phyloP scores from a whole-genome alignment of 345 rosid species.

The Capsella bursapastoris region DNA sequence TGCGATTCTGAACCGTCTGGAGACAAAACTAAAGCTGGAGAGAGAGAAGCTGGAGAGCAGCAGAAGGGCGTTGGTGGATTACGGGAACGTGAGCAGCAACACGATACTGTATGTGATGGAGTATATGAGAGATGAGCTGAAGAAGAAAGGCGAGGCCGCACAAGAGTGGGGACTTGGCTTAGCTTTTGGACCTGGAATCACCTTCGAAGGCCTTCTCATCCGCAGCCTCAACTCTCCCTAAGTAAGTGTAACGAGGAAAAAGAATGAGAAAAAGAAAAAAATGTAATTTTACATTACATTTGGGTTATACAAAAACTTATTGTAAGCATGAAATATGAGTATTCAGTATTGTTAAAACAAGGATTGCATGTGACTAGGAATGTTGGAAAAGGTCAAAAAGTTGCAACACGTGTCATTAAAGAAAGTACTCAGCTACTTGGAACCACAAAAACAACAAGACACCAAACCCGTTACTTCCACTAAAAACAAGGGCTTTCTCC shows the following conservation, averaged over 20 bases:
- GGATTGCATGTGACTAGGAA: constrained; percentile 35
- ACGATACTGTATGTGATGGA: constrained; percentile 87
- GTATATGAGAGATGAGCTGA: constrained; percentile 78
- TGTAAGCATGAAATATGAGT: constrained; percentile 29
- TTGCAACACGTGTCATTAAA: constrained; percentile 37
- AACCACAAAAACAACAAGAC: constrained; percentile 44
- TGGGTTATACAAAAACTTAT: background rate
- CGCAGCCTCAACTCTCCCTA: constrained; percentile 59
- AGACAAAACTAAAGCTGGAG: constrained; percentile 56
- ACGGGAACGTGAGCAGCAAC: constrained; percentile 91
- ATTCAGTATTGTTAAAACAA: constrained; percentile 16
- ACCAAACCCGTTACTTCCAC: constrained; percentile 42
- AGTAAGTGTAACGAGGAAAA: background rate
- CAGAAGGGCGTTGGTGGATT: constrained; percentile 81
- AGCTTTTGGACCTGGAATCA: constrained; percentile 95
- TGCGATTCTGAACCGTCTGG: constrained; percentile 83
- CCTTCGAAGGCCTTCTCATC: constrained; percentile 94
- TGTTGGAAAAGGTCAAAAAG: constrained; percentile 41
- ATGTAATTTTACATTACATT: background rate
- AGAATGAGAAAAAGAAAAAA: background rate
- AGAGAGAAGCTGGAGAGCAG: constrained; percentile 73
- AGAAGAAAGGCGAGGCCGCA: constrained; percentile 51
- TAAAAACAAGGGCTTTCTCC: constrained; percentile 46
- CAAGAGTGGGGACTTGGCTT: constrained; percentile 92
- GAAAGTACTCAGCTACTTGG: constrained; percentile 25